These are phyloP conservation scores for Phytophthora macrochlamydospora DNA, from an alignment of 352 stramenopile species.

Conservation along the genomic window DNA sequence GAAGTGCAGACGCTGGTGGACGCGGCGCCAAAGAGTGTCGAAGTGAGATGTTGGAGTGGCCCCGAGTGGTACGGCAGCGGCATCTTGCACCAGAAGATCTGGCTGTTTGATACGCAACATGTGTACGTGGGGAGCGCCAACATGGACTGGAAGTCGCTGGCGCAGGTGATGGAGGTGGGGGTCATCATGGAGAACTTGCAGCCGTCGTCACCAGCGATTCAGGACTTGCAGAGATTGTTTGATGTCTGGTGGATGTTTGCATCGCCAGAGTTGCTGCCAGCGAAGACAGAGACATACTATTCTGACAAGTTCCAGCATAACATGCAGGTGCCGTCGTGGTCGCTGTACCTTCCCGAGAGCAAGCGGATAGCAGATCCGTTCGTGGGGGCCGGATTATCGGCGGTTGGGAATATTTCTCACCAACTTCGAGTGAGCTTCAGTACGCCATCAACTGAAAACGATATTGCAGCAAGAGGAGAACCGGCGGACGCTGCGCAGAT, in stretches of 20 bases:
- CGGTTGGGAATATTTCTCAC: constrained; percentile 58
- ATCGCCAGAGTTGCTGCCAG: constrained; percentile 29
- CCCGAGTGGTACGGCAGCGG: constrained; percentile 75
- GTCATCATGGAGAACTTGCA: constrained; percentile 61
- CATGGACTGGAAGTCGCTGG: constrained; percentile 88
- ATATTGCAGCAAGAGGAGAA: background rate
- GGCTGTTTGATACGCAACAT: constrained; percentile 67
- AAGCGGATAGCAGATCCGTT: constrained; percentile 57
- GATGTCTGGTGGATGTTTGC: constrained; percentile 78
- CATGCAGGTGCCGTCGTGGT: constrained; percentile 71
- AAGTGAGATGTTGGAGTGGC: constrained; percentile 67
- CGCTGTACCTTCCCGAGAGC: constrained; percentile 40
- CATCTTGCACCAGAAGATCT: constrained; percentile 87
- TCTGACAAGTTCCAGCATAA: constrained; percentile 61
- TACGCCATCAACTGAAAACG: constrained; percentile 6
- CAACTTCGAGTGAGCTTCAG: constrained; percentile 45
- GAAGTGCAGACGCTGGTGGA: constrained; percentile 61
- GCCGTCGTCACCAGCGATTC: constrained; percentile 37
- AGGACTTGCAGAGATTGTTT: constrained; percentile 69
- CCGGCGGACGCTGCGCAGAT: constrained; percentile 28
- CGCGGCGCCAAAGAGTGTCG: constrained; percentile 34
- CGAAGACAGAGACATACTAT: constrained; percentile 50
- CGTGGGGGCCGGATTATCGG: constrained; percentile 37
- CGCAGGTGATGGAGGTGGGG: constrained; percentile 87
- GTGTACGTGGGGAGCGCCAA: constrained; percentile 84